Base-by-base conservation (phyloP, 2,329 filamentous ascomycete species). In the Aspergillus intermedius region DNA sequence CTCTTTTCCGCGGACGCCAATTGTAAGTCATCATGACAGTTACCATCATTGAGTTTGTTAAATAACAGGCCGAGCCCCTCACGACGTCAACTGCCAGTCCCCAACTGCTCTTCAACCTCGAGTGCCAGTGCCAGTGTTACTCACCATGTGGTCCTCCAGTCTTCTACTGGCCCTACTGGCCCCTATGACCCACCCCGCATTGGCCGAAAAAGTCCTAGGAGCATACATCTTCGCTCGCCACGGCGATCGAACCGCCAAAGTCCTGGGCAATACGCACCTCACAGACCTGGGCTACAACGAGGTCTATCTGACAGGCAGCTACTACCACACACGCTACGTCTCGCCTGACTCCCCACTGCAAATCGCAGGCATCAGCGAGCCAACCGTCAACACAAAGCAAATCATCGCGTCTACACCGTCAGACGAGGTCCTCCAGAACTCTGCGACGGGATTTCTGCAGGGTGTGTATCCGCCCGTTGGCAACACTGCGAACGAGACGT, bases 211-310 rank as follows among this genome's bases (percentile, higher is more conserved):
- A 0, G 76, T 93, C 23, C 77, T 95, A 13, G 90, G 89, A 46
- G 83, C 85, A 42, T 93, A 91, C 69, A 83, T 95, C 69, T 95
- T 94, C 75, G 83, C 88, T 59, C 86, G 91, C 42, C 91, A 96
- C 72, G 91, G 91, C 49, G 91, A 96, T 69, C 83, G 91, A 48
- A 91, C 89, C 0, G 73, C 88, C 54, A 95, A 95, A 73, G 76
- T 81, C 15, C 82, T 81, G 54, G 75, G 82, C 42, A 86, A 86
- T 10, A 82, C 87, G 23, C 78, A 79, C 56, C 72, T 96, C 65
- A 95, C 91, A 10, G 78, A 85, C 51, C 78, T 95, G 45, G 91
- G 91, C 28, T 89, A 91, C 63, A 72, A 78, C 43, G 77, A 96
- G 72, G 82, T 90, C 57, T 85, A 82, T 69, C 74, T 77, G 42